Conservation (phyloP, 2,329 filamentous ascomycete species). For the Ustilaginoidea virens region DNA sequence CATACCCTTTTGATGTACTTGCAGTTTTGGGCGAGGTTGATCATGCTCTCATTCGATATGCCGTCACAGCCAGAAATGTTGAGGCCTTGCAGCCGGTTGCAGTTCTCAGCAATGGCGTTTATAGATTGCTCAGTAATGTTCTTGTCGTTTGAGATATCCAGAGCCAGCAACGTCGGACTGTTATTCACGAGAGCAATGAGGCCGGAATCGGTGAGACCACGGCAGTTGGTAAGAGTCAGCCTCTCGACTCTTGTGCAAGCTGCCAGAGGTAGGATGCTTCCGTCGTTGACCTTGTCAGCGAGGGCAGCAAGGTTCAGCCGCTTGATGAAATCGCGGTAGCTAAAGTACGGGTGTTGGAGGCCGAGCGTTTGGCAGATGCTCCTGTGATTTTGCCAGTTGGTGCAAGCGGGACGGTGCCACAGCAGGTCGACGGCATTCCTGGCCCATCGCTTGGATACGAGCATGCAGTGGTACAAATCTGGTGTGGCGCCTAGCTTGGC, state of each 20-base stretch:
- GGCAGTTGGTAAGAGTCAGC: constrained; percentile 82
- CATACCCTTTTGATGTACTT: constrained; percentile 72
- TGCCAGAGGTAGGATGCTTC: constrained; percentile 67
- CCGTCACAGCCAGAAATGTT: constrained; percentile 80
- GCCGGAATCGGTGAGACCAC: constrained; percentile 67
- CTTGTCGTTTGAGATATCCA: constrained; percentile 78
- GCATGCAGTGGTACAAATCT: constrained; percentile 78
- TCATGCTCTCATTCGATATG: constrained; percentile 76
- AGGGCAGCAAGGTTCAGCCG: constrained; percentile 78
- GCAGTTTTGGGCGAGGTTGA: constrained; percentile 67
- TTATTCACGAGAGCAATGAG: constrained; percentile 65
- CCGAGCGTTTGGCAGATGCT: constrained; percentile 68
- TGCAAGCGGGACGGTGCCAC: constrained; percentile 89
- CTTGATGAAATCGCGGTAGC: constrained; percentile 81
- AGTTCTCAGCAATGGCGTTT: constrained; percentile 63
- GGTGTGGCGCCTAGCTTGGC: constrained; percentile 59
- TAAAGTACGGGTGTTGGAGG: constrained; percentile 62
- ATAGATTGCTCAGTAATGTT: constrained; percentile 75
- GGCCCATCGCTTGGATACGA: constrained; percentile 90
- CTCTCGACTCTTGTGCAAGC: constrained; percentile 86
- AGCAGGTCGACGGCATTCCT: constrained; percentile 82
- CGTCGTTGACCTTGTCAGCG: constrained; percentile 64
- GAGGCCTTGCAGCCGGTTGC: constrained; percentile 72
- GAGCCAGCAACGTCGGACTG: constrained; percentile 67
- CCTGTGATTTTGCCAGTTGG: constrained; percentile 67